phyloP scores from a whole-genome alignment of 768 basidiomycete species.

The Boletus vermiculosoides region DNA sequence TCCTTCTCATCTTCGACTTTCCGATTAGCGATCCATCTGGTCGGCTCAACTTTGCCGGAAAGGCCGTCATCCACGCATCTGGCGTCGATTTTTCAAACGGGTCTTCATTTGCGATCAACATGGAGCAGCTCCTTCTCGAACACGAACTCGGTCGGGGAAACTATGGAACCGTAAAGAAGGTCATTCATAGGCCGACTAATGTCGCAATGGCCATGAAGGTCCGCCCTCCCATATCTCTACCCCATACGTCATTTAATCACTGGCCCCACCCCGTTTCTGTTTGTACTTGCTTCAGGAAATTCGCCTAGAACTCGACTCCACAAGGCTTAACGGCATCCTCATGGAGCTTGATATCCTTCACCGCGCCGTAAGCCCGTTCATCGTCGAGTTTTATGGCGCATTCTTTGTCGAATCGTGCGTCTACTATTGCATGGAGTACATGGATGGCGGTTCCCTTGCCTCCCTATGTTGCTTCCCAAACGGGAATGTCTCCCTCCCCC shows the following conservation, averaged over 20 bases:
- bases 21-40: slow-evolving; percentile 84
- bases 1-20: slow-evolving; percentile 3
- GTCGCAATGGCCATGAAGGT: slow-evolving; percentile 99
- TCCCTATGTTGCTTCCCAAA: slow-evolving; percentile 55
- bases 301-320: slow-evolving; percentile 89
- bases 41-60: slow-evolving; percentile 89
- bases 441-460: slow-evolving; percentile 98
- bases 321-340: slow-evolving; percentile 92
- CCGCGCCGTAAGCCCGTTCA: slow-evolving; percentile 85
- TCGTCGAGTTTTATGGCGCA: slow-evolving; percentile 98
- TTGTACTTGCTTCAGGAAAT: slow-evolving; percentile 70
- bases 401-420: slow-evolving; percentile 99
- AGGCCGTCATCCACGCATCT: slow-evolving; percentile 86
- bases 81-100: slow-evolving; percentile 92
- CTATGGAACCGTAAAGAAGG: slow-evolving; percentile 97
- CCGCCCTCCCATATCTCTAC: slow-evolving; percentile 12
- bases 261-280: background rate
- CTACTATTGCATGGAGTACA: slow-evolving; percentile 99
- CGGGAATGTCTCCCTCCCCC: slow-evolving; percentile 35
- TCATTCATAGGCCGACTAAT: slow-evolving; percentile 90
- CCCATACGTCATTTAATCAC: slow-evolving; percentile 10
- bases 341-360: slow-evolving; percentile 99
- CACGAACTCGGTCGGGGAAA: slow-evolving; percentile 97
- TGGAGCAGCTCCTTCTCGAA: slow-evolving; percentile 85
- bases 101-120: slow-evolving; percentile 88